Conservation (phyloP, 192 early-diverging fungal genomes). For the Backusella sp. region DNA sequence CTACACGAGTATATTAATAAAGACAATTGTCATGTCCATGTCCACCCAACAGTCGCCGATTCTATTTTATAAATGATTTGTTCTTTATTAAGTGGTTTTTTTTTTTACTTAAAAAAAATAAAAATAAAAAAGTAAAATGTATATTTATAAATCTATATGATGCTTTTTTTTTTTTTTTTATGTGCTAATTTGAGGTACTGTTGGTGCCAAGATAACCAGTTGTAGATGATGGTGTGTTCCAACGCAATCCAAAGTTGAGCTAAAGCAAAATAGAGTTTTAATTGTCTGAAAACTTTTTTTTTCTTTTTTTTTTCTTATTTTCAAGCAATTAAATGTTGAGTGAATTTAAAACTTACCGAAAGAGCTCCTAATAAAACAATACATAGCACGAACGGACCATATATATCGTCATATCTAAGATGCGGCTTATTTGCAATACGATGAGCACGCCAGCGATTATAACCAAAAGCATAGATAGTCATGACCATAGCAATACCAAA, state of each 20-base stretch:
- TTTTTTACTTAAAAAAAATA: neutral
- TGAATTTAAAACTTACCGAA: constrained; percentile 17
- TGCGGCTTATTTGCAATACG: constrained; percentile 51
- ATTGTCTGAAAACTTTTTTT: constrained; percentile 5
- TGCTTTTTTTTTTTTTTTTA: neutral
- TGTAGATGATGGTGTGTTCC: neutral
- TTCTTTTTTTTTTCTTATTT: neutral
- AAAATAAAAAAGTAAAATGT: neutral
- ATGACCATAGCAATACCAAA: constrained; percentile 67
- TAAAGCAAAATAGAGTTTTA: neutral
- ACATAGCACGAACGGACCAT: constrained; percentile 72
- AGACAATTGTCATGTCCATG: neutral
- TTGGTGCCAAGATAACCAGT: neutral
- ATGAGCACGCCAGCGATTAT: constrained; percentile 76
- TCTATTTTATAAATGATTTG: neutral
- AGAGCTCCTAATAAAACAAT: constrained; percentile 63
- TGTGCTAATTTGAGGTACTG: neutral
- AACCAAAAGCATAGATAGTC: constrained; percentile 73
- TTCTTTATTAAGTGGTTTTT: neutral
- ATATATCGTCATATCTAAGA: constrained; percentile 68
- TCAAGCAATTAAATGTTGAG: neutral
- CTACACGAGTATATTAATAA: neutral
- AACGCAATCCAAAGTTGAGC: constrained; percentile 2
- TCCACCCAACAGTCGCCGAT: neutral
- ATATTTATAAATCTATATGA: neutral